Base-by-base conservation (phyloP, 129 eudicot species). In the Saposhnikovia divaricata region DNA sequence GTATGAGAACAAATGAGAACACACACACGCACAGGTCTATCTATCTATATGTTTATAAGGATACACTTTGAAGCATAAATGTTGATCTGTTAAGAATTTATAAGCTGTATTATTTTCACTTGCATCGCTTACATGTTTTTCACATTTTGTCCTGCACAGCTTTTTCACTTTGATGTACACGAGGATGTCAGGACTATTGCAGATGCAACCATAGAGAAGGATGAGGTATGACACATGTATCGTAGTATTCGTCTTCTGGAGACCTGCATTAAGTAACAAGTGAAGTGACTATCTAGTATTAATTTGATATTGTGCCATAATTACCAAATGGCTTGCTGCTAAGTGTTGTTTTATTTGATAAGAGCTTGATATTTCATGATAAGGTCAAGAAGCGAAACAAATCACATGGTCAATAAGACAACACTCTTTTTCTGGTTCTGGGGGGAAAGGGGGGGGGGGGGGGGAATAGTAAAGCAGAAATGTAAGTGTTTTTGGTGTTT, bases 151-250 rank as follows among this genome's bases (percentile, higher is more conserved):
- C 7, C 34, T 73, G 37, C 55, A 50, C 91, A 95, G 99, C 99
- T 95, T 82, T 95, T 95, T 89, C 99, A 95, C 85, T 95, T 95
- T 74, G 99, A 95, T 83, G 99, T 95, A 63, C 99, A 95, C 71
- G 99, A 95, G 86, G 99, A 95, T 83, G 99, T 95, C 76, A 87
- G 99, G 71, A 95, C 99, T 65, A 95, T 80, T 79, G 99, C 99
- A 57, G 97, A 95, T 83, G 99, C 99, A 72, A 92, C 93, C 28
- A 88, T 92, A 76, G 99, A 95, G 87, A 95, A 95, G 84, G 99
- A 95, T 77, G 99, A 95, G 99, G 99, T 95, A 86, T 47, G 79
- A 23, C 42, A 74, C 53, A 73, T 47, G 57, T 74, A 6, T 34
- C 46, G 48, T 66, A 51, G 38, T 72, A 61, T 31, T 31, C 21